Percentiles rank a stretch among this genome's conserved stretches.
Evolutionary conservation across 768 basidiomycete species (phyloP).

Genomic region (Leccinellum rugosiceps): DNA sequence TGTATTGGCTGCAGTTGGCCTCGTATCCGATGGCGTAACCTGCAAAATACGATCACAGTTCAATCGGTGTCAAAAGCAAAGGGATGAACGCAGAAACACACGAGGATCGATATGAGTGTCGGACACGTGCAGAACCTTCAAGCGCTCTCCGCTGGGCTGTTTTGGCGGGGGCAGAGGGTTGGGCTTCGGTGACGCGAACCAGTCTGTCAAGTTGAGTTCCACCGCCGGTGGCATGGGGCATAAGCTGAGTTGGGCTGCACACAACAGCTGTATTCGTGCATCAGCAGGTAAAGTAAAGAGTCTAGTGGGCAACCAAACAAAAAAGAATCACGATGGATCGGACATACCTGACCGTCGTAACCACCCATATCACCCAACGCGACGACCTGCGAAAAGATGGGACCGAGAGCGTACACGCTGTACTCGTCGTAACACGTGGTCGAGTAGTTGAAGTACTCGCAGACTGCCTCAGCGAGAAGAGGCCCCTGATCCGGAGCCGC

Average conservation of each 20-base stretch:
- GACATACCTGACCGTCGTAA: conserved; percentile 46
- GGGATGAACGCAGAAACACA: conserved; percentile 21
- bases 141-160: conserved; percentile 40
- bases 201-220: conserved; percentile 42
- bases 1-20: conserved; percentile 60
- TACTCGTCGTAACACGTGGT: conserved; percentile 34
- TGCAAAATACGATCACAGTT: conserved; percentile 21
- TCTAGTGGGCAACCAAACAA: neutral
- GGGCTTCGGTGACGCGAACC: conserved; percentile 53
- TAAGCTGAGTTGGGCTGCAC: conserved; percentile 34
- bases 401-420: conserved; percentile 36
- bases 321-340: neutral
- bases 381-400: conserved; percentile 46
- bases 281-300: neutral
- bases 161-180: conserved; percentile 40
- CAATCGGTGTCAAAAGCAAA: neutral
- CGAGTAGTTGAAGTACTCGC: conserved; percentile 41
- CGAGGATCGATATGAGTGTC: conserved; percentile 52
- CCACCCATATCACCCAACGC: conserved; percentile 46
- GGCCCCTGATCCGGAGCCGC: conserved; percentile 43
- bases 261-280: conserved; percentile 25
- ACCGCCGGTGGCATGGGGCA: conserved; percentile 40
- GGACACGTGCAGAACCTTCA: conserved; percentile 49
- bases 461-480: conserved; percentile 37
- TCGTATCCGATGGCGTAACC: conserved; percentile 69